Base-by-base conservation (phyloP, 805 yeast species). In the Jamesozyma lodderae region DNA sequence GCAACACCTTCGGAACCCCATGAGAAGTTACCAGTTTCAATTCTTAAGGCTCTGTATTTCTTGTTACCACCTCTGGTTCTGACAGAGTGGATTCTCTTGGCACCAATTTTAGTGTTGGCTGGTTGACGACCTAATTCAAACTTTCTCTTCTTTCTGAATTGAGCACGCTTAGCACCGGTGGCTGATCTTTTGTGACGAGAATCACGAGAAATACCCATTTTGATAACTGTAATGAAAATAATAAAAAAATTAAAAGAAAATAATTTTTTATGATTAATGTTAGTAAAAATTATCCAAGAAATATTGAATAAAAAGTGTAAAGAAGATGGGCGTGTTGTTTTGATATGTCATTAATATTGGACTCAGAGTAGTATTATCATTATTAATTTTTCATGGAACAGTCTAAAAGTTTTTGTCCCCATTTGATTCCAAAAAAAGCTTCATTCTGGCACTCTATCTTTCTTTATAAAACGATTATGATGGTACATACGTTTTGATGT, bases 121-220 rank as follows among this genome's bases (percentile, higher is more conserved):
- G 96, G 80, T 79, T 92, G 98, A 77, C 98, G 92, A 63, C 98
- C 98, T 72, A 85, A 81, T 77, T 92, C 98, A 69, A 92, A 92
- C 94, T 92, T 92, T 81, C 98, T 81, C 95, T 92, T 92, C 90
- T 92, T 92, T 87, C 98, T 90, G 94, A 81, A 85, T 75, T 87
- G 95, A 73, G 97, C 97, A 75, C 96, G 88, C 76, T 87, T 88
- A 70, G 98, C 98, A 83, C 98, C 98, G 68, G 98, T 88, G 73
- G 94, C 95, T 64, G 96, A 75, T 76, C 98, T 94, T 85, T 92
- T 92, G 87, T 92, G 98, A 77, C 96, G 96, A 73, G 98, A 90
- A 80, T 92, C 97, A 81, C 98, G 90, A 74, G 97, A 88, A 83
- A 92, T 92, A 88, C 98, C 97, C 98, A 92, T 92, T 71, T 70